Base-by-base conservation (phyloP, 2,329 filamentous ascomycete species). In the Grosmannia serpens region DNA sequence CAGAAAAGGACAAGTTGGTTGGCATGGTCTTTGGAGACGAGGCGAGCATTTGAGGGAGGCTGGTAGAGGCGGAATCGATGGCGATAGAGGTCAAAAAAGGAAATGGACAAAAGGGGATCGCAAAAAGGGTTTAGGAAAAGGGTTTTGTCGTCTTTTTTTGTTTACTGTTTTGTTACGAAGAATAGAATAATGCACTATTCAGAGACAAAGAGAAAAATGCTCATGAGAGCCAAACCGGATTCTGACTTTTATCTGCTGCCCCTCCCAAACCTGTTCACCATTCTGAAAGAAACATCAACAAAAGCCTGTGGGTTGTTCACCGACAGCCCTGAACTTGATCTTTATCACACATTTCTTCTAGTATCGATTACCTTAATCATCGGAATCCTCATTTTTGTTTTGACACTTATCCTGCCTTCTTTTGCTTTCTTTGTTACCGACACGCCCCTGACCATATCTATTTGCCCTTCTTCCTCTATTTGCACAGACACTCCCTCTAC, bases 1-100 rank as follows among this genome's bases (percentile, higher is more conserved):
- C 62, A 2, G 62, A 63, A 24, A 63, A 63, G 50, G 62, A 63
- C 20, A 63, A 63, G 61, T 47, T 63, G 46, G 20, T 63, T 33
- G 50, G 59, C 22, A 61, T 63, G 61, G 61, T 63, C 8, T 47
- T 55, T 31, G 53, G 53, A n/a, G 50, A 53, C 2, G 4, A 33
- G 26, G 26, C 26, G 20, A 44, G 2, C 17, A 44, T 7, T 5
- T 15, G 5, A 1, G 20, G 20, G n/a, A 44, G 8, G 3, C 17
- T 17, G 15, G 13, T 17, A n/a, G 41, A 7, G 20, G 20, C 8
- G 20, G 20, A 5, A 7, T 20, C 41, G 20, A 44, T 44, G 41
- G 4, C 17, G 15, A 41, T 17, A 17, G 3, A 41, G 38, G 38
- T 41, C 38, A 4, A 41, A 41, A 41, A 17, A 17, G 8, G 38